Evolutionary conservation across 2,329 filamentous ascomycete genomes (phyloP).

Genomic region (Ascochyta viciae-villosae): DNA sequence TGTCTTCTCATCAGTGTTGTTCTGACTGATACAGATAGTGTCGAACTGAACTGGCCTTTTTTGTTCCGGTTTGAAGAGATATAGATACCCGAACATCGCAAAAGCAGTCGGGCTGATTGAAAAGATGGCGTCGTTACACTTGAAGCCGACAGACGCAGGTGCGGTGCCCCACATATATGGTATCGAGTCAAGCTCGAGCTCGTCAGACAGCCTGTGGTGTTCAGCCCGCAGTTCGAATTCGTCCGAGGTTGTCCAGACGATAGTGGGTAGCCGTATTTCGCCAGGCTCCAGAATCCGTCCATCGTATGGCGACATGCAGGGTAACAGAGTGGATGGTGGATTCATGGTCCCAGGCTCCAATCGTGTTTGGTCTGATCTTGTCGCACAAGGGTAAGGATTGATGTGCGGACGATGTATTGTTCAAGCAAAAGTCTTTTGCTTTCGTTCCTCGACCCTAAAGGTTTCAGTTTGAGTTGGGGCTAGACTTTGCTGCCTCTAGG

Average conservation of each 20-base stretch:
- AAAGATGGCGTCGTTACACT: constrained; percentile 3
- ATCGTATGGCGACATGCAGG: neutral
- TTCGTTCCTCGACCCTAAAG: no score
- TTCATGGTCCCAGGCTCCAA: no score
- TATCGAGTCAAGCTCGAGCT: constrained; percentile 7
- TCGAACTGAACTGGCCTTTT: constrained; percentile 3
- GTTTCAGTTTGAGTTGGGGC: no score
- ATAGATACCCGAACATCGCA: constrained; percentile 7
- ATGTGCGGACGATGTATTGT: no score
- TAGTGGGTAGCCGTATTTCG: constrained; percentile 1
- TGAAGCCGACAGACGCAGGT: neutral
- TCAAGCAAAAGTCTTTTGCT: no score
- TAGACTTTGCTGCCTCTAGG: no score
- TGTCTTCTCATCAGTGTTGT: constrained; percentile 3
- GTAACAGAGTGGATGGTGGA: no score
- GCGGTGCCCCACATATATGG: constrained; percentile 14
- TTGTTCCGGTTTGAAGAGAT: neutral
- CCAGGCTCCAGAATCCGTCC: neutral
- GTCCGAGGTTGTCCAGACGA: neutral
- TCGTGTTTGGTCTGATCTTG: no score
- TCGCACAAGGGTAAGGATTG: no score
- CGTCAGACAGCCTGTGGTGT: neutral
- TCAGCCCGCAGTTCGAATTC: neutral
- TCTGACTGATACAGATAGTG: constrained; percentile 9
- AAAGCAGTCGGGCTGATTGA: neutral